Percentiles rank a stretch among this genome's conserved stretches.
Conservation (phyloP, 2,329 filamentous ascomycete genomes). For the Diaporthe citrichinensis region DNA sequence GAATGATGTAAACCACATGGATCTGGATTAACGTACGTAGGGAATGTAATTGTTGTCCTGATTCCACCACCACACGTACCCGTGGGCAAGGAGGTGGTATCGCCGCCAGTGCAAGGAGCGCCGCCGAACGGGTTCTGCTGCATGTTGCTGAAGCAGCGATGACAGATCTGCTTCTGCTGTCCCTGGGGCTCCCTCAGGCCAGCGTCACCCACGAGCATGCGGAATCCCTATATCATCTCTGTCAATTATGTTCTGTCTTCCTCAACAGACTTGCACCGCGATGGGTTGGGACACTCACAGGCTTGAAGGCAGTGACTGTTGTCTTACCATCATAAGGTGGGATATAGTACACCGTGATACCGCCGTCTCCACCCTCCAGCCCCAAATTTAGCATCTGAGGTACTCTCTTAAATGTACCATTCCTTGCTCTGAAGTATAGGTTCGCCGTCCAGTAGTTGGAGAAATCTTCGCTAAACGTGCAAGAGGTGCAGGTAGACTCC, state of each 20-base stretch:
- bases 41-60: slow-evolving; percentile 58
- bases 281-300: slow-evolving; percentile 45
- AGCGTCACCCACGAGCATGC: slow-evolving; percentile 52
- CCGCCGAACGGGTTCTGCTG: slow-evolving; percentile 46
- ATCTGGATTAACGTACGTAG: slow-evolving; percentile 46
- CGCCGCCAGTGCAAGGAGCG: slow-evolving; percentile 48
- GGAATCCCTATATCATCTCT: slow-evolving; percentile 49
- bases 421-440: slow-evolving; percentile 44
- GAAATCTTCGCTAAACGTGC: slow-evolving; percentile 51
- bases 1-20: neutral
- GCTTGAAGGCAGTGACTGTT: slow-evolving; percentile 56
- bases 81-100: slow-evolving; percentile 56
- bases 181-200: slow-evolving; percentile 23
- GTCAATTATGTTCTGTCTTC: neutral
- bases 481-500: slow-evolving; percentile 43
- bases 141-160: slow-evolving; percentile 48
- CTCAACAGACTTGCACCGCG: neutral
- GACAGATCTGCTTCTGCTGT: slow-evolving; percentile 42
- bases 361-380: slow-evolving; percentile 51
- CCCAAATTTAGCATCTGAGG: slow-evolving; percentile 52
- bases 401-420: slow-evolving; percentile 52
- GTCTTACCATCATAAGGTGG: slow-evolving; percentile 50
- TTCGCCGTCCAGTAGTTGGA: slow-evolving; percentile 51
- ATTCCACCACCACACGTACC: slow-evolving; percentile 56
- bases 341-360: slow-evolving; percentile 56